Evolutionary conservation across 768 basidiomycete species (phyloP).

Genomic region (Phlegmacium glaucopus): DNA sequence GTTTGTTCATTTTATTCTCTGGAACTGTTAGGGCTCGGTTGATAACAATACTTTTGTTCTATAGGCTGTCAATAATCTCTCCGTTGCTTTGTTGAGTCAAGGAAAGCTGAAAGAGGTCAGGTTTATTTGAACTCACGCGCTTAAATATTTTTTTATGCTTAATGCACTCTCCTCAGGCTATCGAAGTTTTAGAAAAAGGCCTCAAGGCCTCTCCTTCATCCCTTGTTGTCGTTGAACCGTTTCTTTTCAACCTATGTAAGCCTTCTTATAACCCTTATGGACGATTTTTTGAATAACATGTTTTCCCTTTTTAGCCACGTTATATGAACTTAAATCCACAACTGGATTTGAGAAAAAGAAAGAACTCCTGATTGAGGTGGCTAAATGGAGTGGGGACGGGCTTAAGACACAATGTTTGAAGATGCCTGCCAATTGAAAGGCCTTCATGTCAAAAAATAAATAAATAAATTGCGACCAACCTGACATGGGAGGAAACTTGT

Average conservation of each 20-base stretch:
- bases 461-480: too few species aligned
- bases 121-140: neutral
- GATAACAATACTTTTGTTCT: neutral
- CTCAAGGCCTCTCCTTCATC: constrained; percentile 63
- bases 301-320: constrained; percentile 58
- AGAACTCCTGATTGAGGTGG: constrained; percentile 67
- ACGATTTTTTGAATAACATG: neutral
- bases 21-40: neutral
- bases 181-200: constrained; percentile 62
- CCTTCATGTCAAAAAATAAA: too few species aligned
- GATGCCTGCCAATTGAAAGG: constrained; percentile 55
- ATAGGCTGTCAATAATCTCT: constrained; percentile 74
- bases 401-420: constrained; percentile 74
- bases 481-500: too few species aligned
- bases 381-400: constrained; percentile 87
- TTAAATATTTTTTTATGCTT: neutral
- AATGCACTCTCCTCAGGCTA: constrained; percentile 43
- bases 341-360: constrained; percentile 75
- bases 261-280: too few species aligned
- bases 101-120: constrained; percentile 70
- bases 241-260: constrained; percentile 82
- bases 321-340: constrained; percentile 78
- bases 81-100: constrained; percentile 67
- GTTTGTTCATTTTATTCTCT: constrained; percentile 31
- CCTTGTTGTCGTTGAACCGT: constrained; percentile 76